Evolutionary conservation across 2,329 filamentous ascomycete species (phyloP).

Genomic region (Exophiala oligosperma): DNA sequence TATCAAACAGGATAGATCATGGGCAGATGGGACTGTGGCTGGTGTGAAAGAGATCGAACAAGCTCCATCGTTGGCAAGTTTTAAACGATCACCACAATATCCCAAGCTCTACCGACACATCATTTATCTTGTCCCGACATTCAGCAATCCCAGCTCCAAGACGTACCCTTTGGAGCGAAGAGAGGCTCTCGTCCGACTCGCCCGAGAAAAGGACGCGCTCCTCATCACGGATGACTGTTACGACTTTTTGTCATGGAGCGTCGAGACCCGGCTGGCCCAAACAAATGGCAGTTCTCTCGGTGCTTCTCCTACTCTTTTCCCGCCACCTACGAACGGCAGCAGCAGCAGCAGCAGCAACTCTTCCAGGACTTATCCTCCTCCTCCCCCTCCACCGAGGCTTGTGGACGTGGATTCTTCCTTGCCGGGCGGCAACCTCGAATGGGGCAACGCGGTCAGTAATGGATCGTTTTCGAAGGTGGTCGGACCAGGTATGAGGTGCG

Average conservation of each 20-base stretch:
- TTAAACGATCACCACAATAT: constrained; percentile 54
- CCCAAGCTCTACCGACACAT: constrained; percentile 74
- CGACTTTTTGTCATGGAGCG: constrained; percentile 54
- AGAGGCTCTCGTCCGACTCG: constrained; percentile 65
- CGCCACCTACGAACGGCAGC: too few relatives aligned
- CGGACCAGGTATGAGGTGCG: constrained; percentile 71
- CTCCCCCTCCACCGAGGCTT: constrained; percentile 3
- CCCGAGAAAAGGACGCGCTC: constrained; percentile 75
- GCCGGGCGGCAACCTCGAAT: constrained; percentile 52
- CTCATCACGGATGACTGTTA: constrained; percentile 89
- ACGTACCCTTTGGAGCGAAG: constrained; percentile 69
- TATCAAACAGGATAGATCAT: too few relatives aligned
- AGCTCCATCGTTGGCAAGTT: constrained; percentile 25
- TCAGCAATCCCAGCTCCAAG: constrained; percentile 75
- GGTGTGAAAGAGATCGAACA: constrained; percentile 38
- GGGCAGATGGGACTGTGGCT: constrained; percentile 1
- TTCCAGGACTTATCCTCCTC: too few relatives aligned
- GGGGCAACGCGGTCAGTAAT: constrained; percentile 74
- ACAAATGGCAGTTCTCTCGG: constrained; percentile 42
- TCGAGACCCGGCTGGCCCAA: constrained; percentile 68
- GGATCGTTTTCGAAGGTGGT: constrained; percentile 78
- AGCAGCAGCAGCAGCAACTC: too few relatives aligned
- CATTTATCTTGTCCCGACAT: constrained; percentile 78
- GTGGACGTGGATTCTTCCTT: constrained; percentile 12
- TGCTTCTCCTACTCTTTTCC: too few relatives aligned